Conservation (phyloP, 2,329 filamentous ascomycete genomes). For the Penicillium janthinellum region DNA sequence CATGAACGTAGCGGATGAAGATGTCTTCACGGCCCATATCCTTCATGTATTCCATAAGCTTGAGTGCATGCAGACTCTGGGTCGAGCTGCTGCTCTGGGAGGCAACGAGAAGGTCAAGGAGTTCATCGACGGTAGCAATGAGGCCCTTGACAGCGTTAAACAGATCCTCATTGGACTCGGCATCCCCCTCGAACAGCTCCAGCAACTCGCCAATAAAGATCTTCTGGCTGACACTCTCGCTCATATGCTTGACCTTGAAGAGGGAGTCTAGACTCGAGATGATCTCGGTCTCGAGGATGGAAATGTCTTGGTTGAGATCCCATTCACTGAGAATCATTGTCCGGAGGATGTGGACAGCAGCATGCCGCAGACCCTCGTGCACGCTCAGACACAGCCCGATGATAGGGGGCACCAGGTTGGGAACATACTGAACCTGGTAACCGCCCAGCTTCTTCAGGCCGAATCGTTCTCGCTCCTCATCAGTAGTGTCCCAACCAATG, state of each 20-base stretch:
- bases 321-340: constrained; percentile 99
- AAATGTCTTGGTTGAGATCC: constrained; percentile 90
- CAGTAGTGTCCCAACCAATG: constrained; percentile 90
- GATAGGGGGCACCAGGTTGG: constrained; percentile 84
- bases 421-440: constrained; percentile 98
- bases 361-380: constrained; percentile 83
- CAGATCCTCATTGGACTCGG: constrained; percentile 70
- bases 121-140: constrained; percentile 82
- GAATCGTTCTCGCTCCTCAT: constrained; percentile 76
- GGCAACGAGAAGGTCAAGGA: constrained; percentile 85
- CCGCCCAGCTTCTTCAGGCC: constrained; percentile 84
- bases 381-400: constrained; percentile 94
- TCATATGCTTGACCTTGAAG: constrained; percentile 86
- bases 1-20: constrained; percentile 93
- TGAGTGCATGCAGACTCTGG: constrained; percentile 85
- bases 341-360: constrained; percentile 90
- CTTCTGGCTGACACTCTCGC: constrained; percentile 87
- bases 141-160: constrained; percentile 76
- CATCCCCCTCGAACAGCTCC: constrained; percentile 73
- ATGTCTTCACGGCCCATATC: constrained; percentile 98
- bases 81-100: constrained; percentile 75
- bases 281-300: constrained; percentile 91
- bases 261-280: constrained; percentile 89
- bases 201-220: constrained; percentile 86
- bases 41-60: constrained; percentile 92